Percentiles rank a stretch among this genome's conserved stretches.
Conservation (phyloP, 2,329 filamentous ascomycete genomes). For the Cladophialophora carrionii region DNA sequence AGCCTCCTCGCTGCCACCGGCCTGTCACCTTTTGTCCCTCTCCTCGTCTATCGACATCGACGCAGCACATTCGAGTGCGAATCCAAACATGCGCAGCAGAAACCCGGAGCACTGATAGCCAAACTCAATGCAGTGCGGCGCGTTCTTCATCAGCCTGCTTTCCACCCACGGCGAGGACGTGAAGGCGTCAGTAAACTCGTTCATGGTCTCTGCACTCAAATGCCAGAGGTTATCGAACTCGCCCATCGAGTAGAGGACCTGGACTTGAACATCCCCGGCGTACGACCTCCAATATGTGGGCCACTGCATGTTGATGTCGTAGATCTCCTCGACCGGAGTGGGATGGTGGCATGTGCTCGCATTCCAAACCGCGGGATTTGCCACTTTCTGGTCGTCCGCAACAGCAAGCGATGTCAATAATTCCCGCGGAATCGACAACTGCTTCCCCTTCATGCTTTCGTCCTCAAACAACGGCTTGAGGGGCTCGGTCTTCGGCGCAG, state of each 20-base stretch:
- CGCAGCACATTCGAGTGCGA: constrained; percentile 19
- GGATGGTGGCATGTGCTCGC: neutral
- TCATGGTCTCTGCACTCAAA: neutral
- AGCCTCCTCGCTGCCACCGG: neutral
- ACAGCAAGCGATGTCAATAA: neutral
- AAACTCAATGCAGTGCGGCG: constrained; percentile 18
- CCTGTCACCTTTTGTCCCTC: neutral
- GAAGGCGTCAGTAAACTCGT: constrained; percentile 11
- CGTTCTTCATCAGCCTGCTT: constrained; percentile 13
- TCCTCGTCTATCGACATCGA: constrained; percentile 3
- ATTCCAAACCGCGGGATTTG: neutral
- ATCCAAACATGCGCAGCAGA: constrained; percentile 12
- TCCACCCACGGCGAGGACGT: constrained; percentile 11
- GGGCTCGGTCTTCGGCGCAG: neutral
- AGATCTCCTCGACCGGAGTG: constrained; percentile 4
- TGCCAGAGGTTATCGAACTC: constrained; percentile 17
- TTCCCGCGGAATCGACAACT: neutral
- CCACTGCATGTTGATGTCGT: constrained; percentile 18
- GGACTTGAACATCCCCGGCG: constrained; percentile 9
- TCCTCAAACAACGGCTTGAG: constrained; percentile 1
- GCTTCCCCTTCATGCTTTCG: neutral
- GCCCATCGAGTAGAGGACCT: constrained; percentile 14
- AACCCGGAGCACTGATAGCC: constrained; percentile 9
- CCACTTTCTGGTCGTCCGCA: neutral
- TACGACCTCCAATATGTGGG: constrained; percentile 14